Evolutionary conservation across 1,139 yeast genomes (phyloP), one percentile per base, ranked within the genome.

Genomic region (Candida sp.): DNA sequence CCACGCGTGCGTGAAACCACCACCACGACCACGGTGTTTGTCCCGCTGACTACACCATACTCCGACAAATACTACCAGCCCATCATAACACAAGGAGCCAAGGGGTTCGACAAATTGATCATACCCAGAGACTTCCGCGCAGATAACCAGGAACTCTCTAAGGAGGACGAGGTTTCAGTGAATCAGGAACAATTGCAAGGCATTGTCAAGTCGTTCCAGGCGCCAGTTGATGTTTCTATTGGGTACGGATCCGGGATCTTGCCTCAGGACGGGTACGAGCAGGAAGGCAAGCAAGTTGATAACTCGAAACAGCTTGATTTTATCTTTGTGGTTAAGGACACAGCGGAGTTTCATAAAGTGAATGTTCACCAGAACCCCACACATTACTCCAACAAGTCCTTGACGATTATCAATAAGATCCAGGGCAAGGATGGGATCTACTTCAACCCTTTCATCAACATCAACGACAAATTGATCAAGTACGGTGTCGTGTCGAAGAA

Each of bases 211-310:
- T 72, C 79, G 42, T 90, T 90, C 65, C 70, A 81, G 46, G 88
- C 92, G 1, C 92, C 94, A 0, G 81, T 90, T 25, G 73, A 83
- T 50, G 88, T 80, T 59, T 53, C 63, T 9, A 57, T 93, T 67
- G 99, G 98, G 0, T 96, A 96, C 67, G 99, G 99, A 1, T 89
- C 96, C 7, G 98, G 97, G 3, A 97, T 96, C 0, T 89, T 96
- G 60, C 80, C 85, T 31, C 99, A 96, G 66, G 62, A 60, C 3
- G 92, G 92, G 4, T 82, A 84, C 30, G 67, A 71, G 25, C 27
- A 61, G 69, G 44, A 25, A 44, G 27, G 7, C 54, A 58, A 26
- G 6, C 32, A 12, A 73, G 78, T 47, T 86, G 92, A 1, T 7
- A 43, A 44, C 27, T 46, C 49, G n/a, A 49, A 50, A 38, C 99